Evolutionary conservation across 768 basidiomycete genomes (phyloP).

Genomic region (Mycena pura): DNA sequence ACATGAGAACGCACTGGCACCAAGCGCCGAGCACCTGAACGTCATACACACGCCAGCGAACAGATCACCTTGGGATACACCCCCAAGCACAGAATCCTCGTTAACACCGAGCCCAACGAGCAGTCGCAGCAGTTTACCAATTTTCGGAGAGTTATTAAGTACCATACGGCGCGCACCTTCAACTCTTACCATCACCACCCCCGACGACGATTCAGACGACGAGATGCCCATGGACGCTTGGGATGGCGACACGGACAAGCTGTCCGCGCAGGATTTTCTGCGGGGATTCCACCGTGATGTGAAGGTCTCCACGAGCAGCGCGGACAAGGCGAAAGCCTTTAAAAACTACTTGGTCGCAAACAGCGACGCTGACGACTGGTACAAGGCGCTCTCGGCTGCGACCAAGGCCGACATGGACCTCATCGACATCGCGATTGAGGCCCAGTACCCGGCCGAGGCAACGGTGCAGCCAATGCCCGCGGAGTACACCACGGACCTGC

Average conservation of each 20-base stretch:
- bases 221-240: neutral
- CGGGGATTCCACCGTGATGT: constrained; percentile 1
- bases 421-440: neutral
- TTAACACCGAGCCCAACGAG: neutral
- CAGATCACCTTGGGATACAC: neutral
- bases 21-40: neutral
- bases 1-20: neutral
- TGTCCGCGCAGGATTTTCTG: neutral
- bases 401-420: neutral
- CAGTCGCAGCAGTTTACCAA: neutral
- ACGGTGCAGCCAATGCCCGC: neutral
- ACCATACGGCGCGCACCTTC: neutral
- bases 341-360: neutral
- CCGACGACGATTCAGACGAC: neutral
- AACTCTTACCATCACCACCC: neutral
- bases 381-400: neutral
- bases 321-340: neutral
- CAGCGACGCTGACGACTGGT: constrained; percentile 1
- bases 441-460: neutral
- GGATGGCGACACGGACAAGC: constrained; percentile 1
- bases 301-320: neutral
- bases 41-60: neutral
- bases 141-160: neutral
- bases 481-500: neutral
- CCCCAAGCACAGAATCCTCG: neutral